Conservation (phyloP, 345 rosid genomes). For the Eutrema yunnanense region DNA sequence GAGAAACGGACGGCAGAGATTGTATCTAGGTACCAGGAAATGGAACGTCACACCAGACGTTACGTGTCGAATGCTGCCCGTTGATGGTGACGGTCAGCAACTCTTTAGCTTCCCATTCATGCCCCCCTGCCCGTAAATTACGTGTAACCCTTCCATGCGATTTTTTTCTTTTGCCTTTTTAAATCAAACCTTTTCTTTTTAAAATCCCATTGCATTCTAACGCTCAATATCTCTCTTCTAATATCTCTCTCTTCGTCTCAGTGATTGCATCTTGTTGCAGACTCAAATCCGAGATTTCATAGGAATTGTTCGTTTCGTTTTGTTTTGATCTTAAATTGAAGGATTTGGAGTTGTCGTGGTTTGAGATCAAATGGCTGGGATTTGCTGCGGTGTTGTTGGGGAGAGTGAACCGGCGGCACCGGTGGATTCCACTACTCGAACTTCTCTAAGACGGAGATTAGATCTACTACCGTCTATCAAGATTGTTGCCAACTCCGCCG, state of each 20-base stretch:
- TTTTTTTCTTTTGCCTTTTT: slow-evolving; percentile 11
- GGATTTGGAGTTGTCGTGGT: neutral
- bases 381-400: slow-evolving; percentile 69
- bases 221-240: neutral
- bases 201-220: slow-evolving; percentile 15
- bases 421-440: slow-evolving; percentile 44
- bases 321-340: neutral
- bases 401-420: slow-evolving; percentile 56
- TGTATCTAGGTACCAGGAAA: slow-evolving; percentile 36
- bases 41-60: slow-evolving; percentile 65
- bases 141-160: slow-evolving; percentile 57
- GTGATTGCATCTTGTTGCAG: neutral
- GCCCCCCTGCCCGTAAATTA: slow-evolving; percentile 47
- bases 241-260: neutral
- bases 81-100: slow-evolving; percentile 55
- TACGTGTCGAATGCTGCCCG: slow-evolving; percentile 72
- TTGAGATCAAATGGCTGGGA: slow-evolving; percentile 52
- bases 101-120: slow-evolving; percentile 13
- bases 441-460: slow-evolving; percentile 47
- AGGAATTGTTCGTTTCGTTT: neutral
- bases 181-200: slow-evolving; percentile 8
- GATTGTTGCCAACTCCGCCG: slow-evolving; percentile 42
- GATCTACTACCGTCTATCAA: slow-evolving; percentile 56
- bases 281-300: neutral
- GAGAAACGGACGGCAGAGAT: slow-evolving; percentile 53